A percentile compares a stretch with the other conserved stretches of the same genome.
Evolutionary conservation across 805 yeast species (phyloP).

Genomic region (Wickerhamiella shivajii): DNA sequence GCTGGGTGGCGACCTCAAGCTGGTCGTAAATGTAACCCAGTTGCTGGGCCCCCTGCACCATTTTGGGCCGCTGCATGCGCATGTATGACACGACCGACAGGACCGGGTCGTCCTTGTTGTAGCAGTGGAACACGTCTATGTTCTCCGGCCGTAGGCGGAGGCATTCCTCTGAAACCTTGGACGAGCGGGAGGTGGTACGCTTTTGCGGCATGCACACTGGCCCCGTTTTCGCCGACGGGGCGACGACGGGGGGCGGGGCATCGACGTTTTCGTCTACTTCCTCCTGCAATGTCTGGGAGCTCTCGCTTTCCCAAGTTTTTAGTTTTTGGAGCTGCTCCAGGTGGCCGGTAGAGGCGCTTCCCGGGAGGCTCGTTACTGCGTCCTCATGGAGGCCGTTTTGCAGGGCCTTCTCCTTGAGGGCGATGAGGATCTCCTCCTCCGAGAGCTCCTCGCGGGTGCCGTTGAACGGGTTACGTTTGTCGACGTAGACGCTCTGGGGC

Average conservation of each 20-base stretch:
- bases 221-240: background rate
- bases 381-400: background rate
- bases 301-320: background rate
- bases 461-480: constrained; percentile 14
- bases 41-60: constrained; percentile 30
- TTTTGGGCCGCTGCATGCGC: constrained; percentile 29
- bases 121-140: constrained; percentile 16
- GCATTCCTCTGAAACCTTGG: constrained; percentile 18
- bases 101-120: constrained; percentile 15
- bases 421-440: background rate
- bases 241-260: too few species aligned
- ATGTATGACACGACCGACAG: constrained; percentile 22
- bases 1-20: constrained; percentile 20
- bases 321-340: background rate
- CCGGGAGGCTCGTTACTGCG: background rate
- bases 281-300: too few species aligned
- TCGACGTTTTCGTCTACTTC: too few species aligned
- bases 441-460: constrained; percentile 5
- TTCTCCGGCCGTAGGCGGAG: constrained; percentile 15
- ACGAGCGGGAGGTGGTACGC: too few species aligned
- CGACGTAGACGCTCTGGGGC: too few species aligned
- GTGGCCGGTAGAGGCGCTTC: background rate
- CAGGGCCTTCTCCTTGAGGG: background rate
- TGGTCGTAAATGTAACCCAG: constrained; percentile 26
- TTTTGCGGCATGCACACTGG: constrained; percentile 2